phyloP scores from a whole-genome alignment of 2,329 filamentous ascomycete species.

The Ophiostoma sp. region DNA sequence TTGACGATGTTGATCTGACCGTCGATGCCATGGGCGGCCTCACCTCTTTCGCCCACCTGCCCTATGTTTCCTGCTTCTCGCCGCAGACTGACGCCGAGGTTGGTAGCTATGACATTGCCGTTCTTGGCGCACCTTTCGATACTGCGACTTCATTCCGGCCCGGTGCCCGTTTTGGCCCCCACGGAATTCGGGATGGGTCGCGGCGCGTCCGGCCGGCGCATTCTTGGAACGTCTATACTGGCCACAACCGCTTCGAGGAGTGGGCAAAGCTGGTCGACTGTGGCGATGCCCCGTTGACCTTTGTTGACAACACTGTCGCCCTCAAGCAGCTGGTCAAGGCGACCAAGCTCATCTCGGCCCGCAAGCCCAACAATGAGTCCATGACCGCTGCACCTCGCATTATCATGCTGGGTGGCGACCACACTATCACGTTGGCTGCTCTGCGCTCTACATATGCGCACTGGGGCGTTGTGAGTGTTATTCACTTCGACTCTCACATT shows the following conservation, averaged over 20 bases:
- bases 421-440: slow-evolving; percentile 58
- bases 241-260: slow-evolving; percentile 61
- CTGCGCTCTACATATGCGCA: slow-evolving; percentile 53
- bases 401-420: slow-evolving; percentile 60
- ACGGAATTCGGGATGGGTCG: slow-evolving; percentile 31
- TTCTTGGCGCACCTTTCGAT: slow-evolving; percentile 48
- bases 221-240: slow-evolving; percentile 32
- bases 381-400: slow-evolving; percentile 47
- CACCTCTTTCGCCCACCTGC: slow-evolving; percentile 58
- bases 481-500: slow-evolving; percentile 56
- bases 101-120: slow-evolving; percentile 53
- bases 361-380: slow-evolving; percentile 39
- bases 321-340: slow-evolving; percentile 69
- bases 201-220: slow-evolving; percentile 28
- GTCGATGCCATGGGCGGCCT: slow-evolving; percentile 50
- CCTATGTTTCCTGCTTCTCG: slow-evolving; percentile 53
- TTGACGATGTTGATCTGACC: slow-evolving; percentile 38
- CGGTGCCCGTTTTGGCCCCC: slow-evolving; percentile 32
- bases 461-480: slow-evolving; percentile 49
- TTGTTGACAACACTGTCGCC: slow-evolving; percentile 70
- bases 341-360: slow-evolving; percentile 32
- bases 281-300: slow-evolving; percentile 71
- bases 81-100: slow-evolving; percentile 41
- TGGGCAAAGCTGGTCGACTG: slow-evolving; percentile 73
- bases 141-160: slow-evolving; percentile 35